These are phyloP conservation scores for Mycena albidolilacea DNA, from an alignment of 768 basidiomycete species.

Conservation along the genomic window DNA sequence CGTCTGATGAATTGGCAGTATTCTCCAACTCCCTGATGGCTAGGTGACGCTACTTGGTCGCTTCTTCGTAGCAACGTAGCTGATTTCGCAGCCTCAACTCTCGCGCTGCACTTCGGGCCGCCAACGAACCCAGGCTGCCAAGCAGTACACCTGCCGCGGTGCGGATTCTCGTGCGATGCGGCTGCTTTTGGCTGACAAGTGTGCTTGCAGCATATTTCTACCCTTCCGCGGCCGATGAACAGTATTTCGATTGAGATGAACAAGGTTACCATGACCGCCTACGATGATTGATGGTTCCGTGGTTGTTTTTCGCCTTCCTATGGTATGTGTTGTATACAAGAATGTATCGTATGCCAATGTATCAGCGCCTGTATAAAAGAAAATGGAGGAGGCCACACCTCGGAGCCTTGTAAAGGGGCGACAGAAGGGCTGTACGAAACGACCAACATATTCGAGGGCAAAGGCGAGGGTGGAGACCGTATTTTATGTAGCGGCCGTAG, in stretches of 20 bases:
- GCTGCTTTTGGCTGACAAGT: not conserved
- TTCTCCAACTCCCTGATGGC: conserved; percentile 19
- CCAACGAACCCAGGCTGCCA: not conserved
- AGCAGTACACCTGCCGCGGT: not conserved
- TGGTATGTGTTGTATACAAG: no score
- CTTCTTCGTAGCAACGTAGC: not conserved
- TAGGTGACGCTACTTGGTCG: not conserved
- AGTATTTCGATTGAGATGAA: not conserved
- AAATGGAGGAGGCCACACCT: no score
- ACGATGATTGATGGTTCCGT: not conserved
- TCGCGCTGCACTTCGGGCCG: not conserved
- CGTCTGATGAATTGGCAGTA: conserved; percentile 1
- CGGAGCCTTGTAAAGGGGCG: no score
- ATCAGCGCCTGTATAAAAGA: no score
- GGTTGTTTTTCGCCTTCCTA: no score
- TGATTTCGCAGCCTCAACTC: conserved; percentile 16
- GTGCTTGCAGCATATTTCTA: not conserved
- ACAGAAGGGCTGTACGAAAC: no score
- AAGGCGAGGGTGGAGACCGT: no score
- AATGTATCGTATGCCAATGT: no score
- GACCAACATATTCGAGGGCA: no score
- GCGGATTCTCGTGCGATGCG: not conserved
- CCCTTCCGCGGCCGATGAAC: not conserved
- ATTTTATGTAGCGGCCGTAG: no score
- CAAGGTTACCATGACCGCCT: conserved; percentile 8